Base-by-base conservation (phyloP, 805 yeast species). In the Pichia deserticola region DNA sequence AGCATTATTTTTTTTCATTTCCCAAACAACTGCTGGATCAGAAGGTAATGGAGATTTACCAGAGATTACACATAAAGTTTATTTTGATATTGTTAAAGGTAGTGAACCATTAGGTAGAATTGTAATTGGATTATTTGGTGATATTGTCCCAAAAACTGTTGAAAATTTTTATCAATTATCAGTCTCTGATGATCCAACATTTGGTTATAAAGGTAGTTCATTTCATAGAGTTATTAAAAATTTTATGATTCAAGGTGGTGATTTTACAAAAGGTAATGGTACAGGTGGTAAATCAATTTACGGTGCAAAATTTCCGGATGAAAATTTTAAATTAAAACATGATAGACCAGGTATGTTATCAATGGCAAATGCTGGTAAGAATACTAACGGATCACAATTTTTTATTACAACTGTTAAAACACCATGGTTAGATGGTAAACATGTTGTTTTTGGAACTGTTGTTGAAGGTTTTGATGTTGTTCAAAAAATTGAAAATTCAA, bases 371-470 rank as follows among this genome's bases (percentile, higher is more conserved):
- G 82, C 89, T 34, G 92, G 92, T 57, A 78, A 65, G 54, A 74
- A 84, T 70, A 84, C 90, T 69, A 89, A 89, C 66, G 97, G 97
- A 25, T 89, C 96, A 36, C 97, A 89, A 71, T 90, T 90, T 67
- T 90, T 90, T 77, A 85, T 93, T 72, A 89, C 96, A 62, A 90
- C 97, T 30, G 96, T 86, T 27, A 77, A 79, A 36, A 88, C 97
- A 50, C 72, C 84, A 45, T 93, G 99, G 98, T 79, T 93, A 64
- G 89, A 93, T 64, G 93, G 95, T 56, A 81, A 74, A 60, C 99
- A 93, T 69, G 99, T 93, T 64, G 99, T 93, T 40, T 93, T 93
- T 62, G 99, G 99, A 57, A 88, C 89, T 71, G 97, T 93, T 49
- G 51, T 89, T 15, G 89, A 84, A 50, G 98, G 98, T 44, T 75